These are phyloP conservation scores for Penicillium salamii DNA, from an alignment of 495 filamentous ascomycete genomes.

Conservation along the genomic window DNA sequence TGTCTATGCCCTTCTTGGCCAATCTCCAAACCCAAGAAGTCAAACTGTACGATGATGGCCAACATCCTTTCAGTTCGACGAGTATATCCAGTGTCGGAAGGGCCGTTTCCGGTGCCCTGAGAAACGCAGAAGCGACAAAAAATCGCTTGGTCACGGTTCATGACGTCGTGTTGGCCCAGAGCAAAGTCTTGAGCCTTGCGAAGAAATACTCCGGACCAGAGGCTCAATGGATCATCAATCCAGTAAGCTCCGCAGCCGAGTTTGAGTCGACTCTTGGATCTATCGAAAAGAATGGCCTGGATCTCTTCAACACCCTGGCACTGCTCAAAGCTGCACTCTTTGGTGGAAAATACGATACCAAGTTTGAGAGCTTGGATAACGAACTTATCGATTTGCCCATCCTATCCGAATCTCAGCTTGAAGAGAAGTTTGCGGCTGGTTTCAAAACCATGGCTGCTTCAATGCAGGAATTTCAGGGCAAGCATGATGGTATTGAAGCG, in stretches of 20 bases:
- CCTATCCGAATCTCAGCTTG: background rate
- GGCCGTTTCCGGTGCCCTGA: background rate
- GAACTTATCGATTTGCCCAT: background rate
- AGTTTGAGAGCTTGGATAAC: background rate
- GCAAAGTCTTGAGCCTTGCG: background rate
- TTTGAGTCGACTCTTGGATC: background rate
- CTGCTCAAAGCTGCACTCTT: background rate
- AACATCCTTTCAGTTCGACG: background rate
- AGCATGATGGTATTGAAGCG: background rate
- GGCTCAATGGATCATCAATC: background rate
- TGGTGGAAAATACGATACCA: background rate
- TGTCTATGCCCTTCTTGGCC: slow-evolving; percentile 1
- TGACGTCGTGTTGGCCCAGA: background rate
- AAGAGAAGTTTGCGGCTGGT: background rate
- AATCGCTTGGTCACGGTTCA: background rate
- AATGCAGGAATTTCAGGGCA: background rate
- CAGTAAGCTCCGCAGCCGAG: background rate
- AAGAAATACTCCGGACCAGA: background rate
- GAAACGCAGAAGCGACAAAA: background rate
- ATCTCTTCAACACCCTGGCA: background rate
- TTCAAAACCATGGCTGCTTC: background rate
- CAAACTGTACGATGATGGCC: background rate
- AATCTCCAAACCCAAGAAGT: background rate
- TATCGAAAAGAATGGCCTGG: background rate
- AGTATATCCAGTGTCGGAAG: background rate